Percentiles rank a stretch among this genome's conserved stretches.
Conservation (phyloP, 306 rosid genomes). For the Begonia fuchsioides region DNA sequence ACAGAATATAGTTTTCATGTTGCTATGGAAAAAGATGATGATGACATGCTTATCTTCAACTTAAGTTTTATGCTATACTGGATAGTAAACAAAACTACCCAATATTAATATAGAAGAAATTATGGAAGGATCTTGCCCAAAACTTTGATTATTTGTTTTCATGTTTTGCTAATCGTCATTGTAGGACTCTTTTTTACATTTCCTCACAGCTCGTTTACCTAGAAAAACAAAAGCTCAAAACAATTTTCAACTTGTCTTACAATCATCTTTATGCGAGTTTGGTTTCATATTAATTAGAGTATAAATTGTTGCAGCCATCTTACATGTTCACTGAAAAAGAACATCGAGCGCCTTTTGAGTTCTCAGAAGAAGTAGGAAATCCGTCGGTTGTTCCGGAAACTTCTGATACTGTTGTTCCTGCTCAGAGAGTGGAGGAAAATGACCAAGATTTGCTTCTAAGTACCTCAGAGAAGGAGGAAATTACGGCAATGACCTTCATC, state of each 20-base stretch:
- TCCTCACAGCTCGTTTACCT: no score
- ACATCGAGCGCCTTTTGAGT: slow-evolving; percentile 84
- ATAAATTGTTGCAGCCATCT: slow-evolving; percentile 70
- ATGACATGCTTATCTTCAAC: no score
- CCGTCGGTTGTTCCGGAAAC: slow-evolving; percentile 56
- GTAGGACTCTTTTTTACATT: no score
- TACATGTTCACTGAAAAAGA: slow-evolving; percentile 96
- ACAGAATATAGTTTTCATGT: background rate
- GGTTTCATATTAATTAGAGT: slow-evolving; percentile 5
- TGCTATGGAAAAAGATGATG: no score
- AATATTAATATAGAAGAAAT: no score
- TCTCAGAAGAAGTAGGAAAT: slow-evolving; percentile 84
- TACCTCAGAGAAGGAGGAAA: slow-evolving; percentile 77
- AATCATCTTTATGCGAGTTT: background rate
- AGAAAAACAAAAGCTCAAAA: no score
- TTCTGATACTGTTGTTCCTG: slow-evolving; percentile 63
- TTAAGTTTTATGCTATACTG: no score
- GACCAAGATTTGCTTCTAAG: slow-evolving; percentile 91
- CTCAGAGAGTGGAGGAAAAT: slow-evolving; percentile 75
- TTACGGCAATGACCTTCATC: slow-evolving; percentile 36
- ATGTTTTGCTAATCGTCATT: no score
- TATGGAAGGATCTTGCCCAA: no score
- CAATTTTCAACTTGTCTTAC: no score
- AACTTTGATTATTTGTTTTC: no score
- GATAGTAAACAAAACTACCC: no score